phyloP scores from a whole-genome alignment of 2,329 filamentous ascomycete species.

The Knufia petricola region DNA sequence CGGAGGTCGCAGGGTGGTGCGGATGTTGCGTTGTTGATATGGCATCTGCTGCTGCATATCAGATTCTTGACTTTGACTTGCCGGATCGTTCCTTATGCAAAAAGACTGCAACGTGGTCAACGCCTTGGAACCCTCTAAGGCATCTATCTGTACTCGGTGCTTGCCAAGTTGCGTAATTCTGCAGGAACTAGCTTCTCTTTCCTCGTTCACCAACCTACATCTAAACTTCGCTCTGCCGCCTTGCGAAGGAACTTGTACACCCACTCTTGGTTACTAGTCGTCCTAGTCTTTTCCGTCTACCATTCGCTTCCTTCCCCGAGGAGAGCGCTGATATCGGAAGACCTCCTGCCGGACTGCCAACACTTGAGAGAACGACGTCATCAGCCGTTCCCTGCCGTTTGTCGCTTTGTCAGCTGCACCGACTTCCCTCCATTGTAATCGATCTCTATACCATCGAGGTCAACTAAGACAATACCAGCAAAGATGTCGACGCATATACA shows the following conservation, averaged over 20 bases:
- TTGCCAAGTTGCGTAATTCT: background rate
- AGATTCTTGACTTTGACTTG: too few species aligned
- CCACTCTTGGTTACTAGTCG: background rate
- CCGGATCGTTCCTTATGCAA: background rate
- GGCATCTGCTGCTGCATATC: too few species aligned
- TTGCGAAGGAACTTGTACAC: background rate
- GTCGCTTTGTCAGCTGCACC: conserved; percentile 7
- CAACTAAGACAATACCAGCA: background rate
- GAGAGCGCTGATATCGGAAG: too few species aligned
- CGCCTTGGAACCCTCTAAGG: too few species aligned
- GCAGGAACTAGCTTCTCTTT: background rate
- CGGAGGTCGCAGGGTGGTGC: background rate
- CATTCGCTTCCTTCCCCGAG: too few species aligned
- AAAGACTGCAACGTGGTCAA: background rate
- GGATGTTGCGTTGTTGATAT: background rate
- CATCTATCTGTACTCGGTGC: too few species aligned
- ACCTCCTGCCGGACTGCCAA: too few species aligned
- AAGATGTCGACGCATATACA: conserved; percentile 28
- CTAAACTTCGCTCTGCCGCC: background rate
- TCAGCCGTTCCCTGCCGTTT: background rate
- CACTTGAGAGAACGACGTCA: background rate
- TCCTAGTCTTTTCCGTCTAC: too few species aligned
- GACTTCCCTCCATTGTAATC: background rate
- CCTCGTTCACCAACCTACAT: background rate
- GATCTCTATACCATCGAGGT: background rate